phyloP scores from a whole-genome alignment of 2,329 filamentous ascomycete species.

The Talaromyces atroroseus region DNA sequence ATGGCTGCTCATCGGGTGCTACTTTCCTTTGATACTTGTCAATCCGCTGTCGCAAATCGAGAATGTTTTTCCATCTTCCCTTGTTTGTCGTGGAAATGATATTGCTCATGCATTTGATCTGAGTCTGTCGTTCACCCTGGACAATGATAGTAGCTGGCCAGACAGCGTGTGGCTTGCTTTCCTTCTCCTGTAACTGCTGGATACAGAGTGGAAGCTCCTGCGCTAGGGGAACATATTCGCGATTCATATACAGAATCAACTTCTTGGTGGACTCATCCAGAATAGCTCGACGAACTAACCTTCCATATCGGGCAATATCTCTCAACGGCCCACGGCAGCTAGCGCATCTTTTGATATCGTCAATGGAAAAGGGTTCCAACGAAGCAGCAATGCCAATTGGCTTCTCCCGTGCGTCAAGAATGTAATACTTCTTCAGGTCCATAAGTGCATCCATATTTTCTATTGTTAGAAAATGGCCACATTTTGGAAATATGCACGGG shows the following conservation, averaged over 20 bases:
- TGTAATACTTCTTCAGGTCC: constrained; percentile 40
- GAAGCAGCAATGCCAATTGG: constrained; percentile 22
- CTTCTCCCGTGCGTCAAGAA: constrained; percentile 20
- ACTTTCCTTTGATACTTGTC: constrained; percentile 28
- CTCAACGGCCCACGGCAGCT: constrained; percentile 56
- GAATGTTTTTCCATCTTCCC: constrained; percentile 19
- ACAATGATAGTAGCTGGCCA: not conserved
- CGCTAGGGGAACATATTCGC: constrained; percentile 38
- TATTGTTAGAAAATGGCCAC: constrained; percentile 59
- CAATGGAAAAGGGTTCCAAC: constrained; percentile 46
- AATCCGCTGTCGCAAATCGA: constrained; percentile 26
- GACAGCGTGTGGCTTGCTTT: constrained; percentile 15
- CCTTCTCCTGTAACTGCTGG: constrained; percentile 22
- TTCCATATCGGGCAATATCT: constrained; percentile 56
- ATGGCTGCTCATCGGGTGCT: constrained; percentile 34
- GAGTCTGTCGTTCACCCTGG: not conserved
- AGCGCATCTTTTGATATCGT: constrained; percentile 51
- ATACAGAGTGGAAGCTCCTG: constrained; percentile 24
- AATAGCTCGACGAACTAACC: constrained; percentile 55
- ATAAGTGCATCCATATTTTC: constrained; percentile 58
- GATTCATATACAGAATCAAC: constrained; percentile 53
- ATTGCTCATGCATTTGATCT: not conserved
- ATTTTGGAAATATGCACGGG: constrained; percentile 58
- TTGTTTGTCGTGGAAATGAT: not conserved
- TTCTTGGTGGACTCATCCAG: constrained; percentile 61